A percentile compares a stretch with the other conserved stretches of the same genome.
These are phyloP conservation scores for Tetracladium setigerum DNA, from an alignment of 495 filamentous ascomycete species.

Conservation along the genomic window DNA sequence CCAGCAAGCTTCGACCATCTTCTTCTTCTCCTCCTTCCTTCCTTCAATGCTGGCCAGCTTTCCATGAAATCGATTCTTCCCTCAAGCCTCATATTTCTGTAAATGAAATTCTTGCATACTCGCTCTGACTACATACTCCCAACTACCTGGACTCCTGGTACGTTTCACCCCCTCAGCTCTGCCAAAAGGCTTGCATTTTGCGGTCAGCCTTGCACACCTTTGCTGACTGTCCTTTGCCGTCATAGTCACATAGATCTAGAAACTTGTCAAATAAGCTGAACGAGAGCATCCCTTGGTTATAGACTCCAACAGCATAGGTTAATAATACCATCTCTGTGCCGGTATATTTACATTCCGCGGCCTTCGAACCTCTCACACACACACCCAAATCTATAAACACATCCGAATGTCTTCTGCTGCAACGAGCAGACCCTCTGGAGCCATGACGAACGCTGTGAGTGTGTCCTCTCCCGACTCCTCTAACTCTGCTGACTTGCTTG, in stretches of 20 bases:
- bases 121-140: slow-evolving; percentile 18
- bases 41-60: slow-evolving; percentile 19
- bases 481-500: slow-evolving; percentile 9
- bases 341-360: background rate
- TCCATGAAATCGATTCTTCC: slow-evolving; percentile 6
- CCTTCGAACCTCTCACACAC: slow-evolving; percentile 3
- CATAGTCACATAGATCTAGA: slow-evolving; percentile 21
- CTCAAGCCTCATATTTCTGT: slow-evolving; percentile 8
- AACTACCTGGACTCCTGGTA: slow-evolving; percentile 12
- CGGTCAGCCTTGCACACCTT: slow-evolving; percentile 19
- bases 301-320: background rate
- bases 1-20: slow-evolving; percentile 15
- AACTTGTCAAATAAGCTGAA: slow-evolving; percentile 15
- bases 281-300: slow-evolving; percentile 10
- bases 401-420: slow-evolving; percentile 19
- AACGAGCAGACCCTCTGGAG: slow-evolving; percentile 14
- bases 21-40: slow-evolving; percentile 4
- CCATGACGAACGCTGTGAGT: slow-evolving; percentile 18
- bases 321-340: too few species aligned
- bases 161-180: slow-evolving; percentile 16
- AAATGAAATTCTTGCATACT: slow-evolving; percentile 18
- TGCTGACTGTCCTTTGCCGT: slow-evolving; percentile 15
- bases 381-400: background rate
- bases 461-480: background rate
- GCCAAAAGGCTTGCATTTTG: slow-evolving; percentile 2